phyloP scores from a whole-genome alignment of 2,329 filamentous ascomycete species.

The Alternaria hordeiaustralica region DNA sequence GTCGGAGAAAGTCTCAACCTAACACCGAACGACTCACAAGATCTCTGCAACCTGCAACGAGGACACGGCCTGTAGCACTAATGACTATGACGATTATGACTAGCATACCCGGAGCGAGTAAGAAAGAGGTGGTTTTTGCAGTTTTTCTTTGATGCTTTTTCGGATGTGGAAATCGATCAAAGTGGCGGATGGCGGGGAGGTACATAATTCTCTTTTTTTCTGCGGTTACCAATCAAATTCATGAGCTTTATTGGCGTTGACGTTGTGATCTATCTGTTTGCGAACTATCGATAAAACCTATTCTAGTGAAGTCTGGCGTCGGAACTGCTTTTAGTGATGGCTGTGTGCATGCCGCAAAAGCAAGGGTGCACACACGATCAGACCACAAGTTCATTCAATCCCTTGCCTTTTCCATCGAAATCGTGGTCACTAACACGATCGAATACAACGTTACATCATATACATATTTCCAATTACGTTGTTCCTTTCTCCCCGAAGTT shows the following conservation, averaged over 20 bases:
- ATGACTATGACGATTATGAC: slow-evolving; percentile 47
- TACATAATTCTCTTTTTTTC: slow-evolving; percentile 12
- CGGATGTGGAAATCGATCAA: slow-evolving; percentile 3
- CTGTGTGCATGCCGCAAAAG: slow-evolving; percentile 8
- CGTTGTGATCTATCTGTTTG: not conserved
- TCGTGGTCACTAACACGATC: not conserved
- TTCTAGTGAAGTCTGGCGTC: not conserved
- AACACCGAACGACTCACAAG: slow-evolving; percentile 40
- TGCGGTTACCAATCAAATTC: slow-evolving; percentile 3
- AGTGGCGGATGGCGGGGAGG: slow-evolving; percentile 2
- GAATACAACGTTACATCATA: not conserved
- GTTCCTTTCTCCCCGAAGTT: not conserved
- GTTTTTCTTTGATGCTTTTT: slow-evolving; percentile 15
- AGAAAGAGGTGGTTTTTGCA: slow-evolving; percentile 25
- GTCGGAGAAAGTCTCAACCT: slow-evolving; percentile 35
- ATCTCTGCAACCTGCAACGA: slow-evolving; percentile 29
- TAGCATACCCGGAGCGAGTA: slow-evolving; percentile 42
- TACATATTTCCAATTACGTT: not conserved
- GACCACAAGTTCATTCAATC: slow-evolving; percentile 14
- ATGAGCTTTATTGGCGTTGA: slow-evolving; percentile 8
- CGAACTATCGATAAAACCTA: slow-evolving; percentile 3
- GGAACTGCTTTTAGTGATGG: slow-evolving; percentile 3
- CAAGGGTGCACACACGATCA: slow-evolving; percentile 2
- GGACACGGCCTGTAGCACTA: slow-evolving; percentile 32
- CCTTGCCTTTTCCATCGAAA: not conserved